A percentile compares a stretch with the other conserved stretches of the same genome.
Evolutionary conservation across 1,284 basidiomycete genomes (phyloP).

Genomic region (Cutaneotrichosporon cavernicola): DNA sequence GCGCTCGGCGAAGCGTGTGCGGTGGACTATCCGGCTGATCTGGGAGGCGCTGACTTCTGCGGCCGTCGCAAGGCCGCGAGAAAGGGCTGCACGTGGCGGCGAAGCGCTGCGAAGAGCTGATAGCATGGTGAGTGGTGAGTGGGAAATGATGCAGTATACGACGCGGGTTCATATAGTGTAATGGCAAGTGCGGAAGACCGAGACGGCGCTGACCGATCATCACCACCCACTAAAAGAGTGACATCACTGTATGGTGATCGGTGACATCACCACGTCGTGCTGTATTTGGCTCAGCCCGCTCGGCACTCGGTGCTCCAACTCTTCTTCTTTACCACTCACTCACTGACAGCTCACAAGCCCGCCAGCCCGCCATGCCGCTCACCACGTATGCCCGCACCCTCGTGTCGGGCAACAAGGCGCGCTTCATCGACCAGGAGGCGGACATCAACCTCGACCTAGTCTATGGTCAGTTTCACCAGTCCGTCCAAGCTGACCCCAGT

Average conservation of each 20-base stretch:
- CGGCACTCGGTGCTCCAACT: background rate
- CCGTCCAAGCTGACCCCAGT: conserved; percentile 30
- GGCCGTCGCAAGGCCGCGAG: background rate
- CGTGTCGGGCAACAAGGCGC: conserved; percentile 64
- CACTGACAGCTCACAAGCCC: background rate
- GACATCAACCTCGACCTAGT: conserved; percentile 75
- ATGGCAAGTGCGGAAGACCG: too few species aligned
- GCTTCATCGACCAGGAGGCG: conserved; percentile 69
- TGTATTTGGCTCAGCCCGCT: too few species aligned
- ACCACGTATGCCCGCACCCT: conserved; percentile 50
- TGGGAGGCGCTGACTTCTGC: background rate
- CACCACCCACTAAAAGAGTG: too few species aligned
- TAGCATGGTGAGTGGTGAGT: background rate
- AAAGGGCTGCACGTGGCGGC: background rate
- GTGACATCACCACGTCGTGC: too few species aligned
- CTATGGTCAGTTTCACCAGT: conserved; percentile 61
- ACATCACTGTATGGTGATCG: too few species aligned
- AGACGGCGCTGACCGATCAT: too few species aligned
- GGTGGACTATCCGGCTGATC: conserved; percentile 4
- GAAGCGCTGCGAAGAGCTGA: background rate
- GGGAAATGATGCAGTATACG: too few species aligned
- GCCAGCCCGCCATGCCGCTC: conserved; percentile 13
- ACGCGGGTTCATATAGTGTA: too few species aligned
- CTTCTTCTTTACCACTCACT: background rate
- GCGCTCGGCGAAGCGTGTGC: conserved; percentile 4